Conservation (phyloP, 2,329 filamentous ascomycete genomes). For the Ascochyta viciae-villosae region DNA sequence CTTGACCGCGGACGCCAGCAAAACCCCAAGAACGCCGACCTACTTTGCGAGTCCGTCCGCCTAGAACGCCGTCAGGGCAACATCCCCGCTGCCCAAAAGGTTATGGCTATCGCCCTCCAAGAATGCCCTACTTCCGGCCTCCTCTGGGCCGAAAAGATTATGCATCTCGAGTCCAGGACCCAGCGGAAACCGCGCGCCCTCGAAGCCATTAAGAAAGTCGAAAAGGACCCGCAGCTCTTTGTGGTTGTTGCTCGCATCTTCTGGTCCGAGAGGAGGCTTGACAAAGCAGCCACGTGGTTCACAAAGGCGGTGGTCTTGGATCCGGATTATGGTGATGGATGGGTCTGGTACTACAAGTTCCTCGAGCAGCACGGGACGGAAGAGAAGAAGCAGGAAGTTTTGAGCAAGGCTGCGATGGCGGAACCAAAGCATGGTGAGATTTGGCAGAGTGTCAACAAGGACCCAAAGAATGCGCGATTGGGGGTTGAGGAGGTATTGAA, state of each 20-base stretch:
- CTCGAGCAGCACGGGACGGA: slow-evolving; percentile 89
- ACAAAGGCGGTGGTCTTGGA: slow-evolving; percentile 92
- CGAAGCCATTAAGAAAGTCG: slow-evolving; percentile 96
- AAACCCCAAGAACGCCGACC: slow-evolving; percentile 79
- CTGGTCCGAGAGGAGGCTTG: slow-evolving; percentile 89
- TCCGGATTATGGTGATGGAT: slow-evolving; percentile 86
- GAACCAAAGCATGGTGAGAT: slow-evolving; percentile 93
- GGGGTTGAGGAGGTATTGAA: slow-evolving; percentile 81
- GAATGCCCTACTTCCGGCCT: slow-evolving; percentile 87
- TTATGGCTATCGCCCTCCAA: slow-evolving; percentile 93
- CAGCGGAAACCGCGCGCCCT: slow-evolving; percentile 90
- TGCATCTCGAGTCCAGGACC: slow-evolving; percentile 88
- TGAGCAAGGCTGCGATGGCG: slow-evolving; percentile 78
- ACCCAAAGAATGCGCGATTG: slow-evolving; percentile 79
- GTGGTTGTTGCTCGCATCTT: slow-evolving; percentile 94
- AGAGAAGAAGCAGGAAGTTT: slow-evolving; percentile 86
- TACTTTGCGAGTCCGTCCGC: slow-evolving; percentile 94
- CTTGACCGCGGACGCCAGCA: slow-evolving; percentile 90
- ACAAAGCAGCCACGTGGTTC: slow-evolving; percentile 97
- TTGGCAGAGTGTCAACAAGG: slow-evolving; percentile 87
- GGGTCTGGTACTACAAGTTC: slow-evolving; percentile 99
- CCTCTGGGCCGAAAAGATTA: slow-evolving; percentile 93
- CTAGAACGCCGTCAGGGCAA: slow-evolving; percentile 90
- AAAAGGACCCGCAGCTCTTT: slow-evolving; percentile 88
- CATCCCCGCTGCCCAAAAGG: slow-evolving; percentile 79